Base-by-base conservation (phyloP, 2,329 filamentous ascomycete species). In the Exophiala alcalophila region DNA sequence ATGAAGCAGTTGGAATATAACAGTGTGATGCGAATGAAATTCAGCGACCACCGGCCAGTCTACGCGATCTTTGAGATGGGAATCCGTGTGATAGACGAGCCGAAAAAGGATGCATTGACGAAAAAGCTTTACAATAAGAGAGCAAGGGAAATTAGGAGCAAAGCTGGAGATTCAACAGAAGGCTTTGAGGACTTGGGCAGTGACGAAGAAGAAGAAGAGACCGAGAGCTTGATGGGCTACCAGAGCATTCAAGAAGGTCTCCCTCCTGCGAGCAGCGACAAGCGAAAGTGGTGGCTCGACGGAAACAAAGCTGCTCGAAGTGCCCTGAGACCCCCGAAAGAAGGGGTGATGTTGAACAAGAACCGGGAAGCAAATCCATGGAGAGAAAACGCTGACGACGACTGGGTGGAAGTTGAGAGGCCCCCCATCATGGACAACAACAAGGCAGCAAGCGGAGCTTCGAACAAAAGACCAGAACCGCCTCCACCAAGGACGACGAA, bases 31-130 rank as follows among this genome's bases (percentile, higher is more conserved):
- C 82, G 87, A 20, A 71, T 98, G 24, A 79, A 77, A 9, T 95
- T 97, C 62, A 98, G 92, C 0, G 92, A 98, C 60, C 92, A 98
- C 64, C 79, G 90, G n/a, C 92, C 92, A 2, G 91, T 98, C 0
- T 96, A 87, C 65, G 90, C 88, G 9, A 80, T 81, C 0, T 98
- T 98, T 60, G 78, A 88, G 54, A 94, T 90, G 64, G 79, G 75
- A 1, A 84, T 97, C 38, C 90, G 74, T 53, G 81, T 92, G 30
- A 71, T 97, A 8, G 78, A 98, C 54, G 86, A 95, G 61, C 67
- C 65, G 16, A 69, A 75, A 39, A 88, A 86, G 53, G 83, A 90
- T 49, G 66, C 70, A 3, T 80, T 97, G 32, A 86, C 84, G 58
- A 77, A 77, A 21, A 75, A 84, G 38, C 71, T 97, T 8, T 96